Evolutionary conservation across 1,139 yeast species (phyloP), one percentile per base, ranked within the genome.

Genomic region (Nakaseomyces delphensis): DNA sequence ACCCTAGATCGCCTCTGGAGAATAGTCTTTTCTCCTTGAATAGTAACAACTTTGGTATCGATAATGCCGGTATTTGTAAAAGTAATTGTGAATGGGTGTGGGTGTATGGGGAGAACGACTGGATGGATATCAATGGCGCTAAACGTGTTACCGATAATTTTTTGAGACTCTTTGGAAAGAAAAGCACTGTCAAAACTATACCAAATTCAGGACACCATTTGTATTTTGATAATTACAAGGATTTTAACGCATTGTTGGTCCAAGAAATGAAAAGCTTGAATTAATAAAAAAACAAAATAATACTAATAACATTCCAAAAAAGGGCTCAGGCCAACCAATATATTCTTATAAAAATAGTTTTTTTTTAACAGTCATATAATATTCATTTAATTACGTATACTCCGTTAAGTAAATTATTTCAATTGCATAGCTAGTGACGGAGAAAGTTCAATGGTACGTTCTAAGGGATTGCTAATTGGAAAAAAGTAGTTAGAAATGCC

Each of bases 61-160:
- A 40, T 3, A 39, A 30, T 1, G 25, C 32, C 13, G 45, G 47
- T 11, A 41, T 47, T n/a, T 29, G 41, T n/a, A 42, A 44, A 6
- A 61, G 76, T 13, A 59, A 65, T 7, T 76, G 80, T 53, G 72
- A 77, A 42, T 65, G 79, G 46, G 51, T 70, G 3, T 83, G 91
- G 91, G 64, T 78, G 54, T 83, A 82, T 51, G 93, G 93, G 1
- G 74, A 73, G 45, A 75, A 76, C 40, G 91, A 83, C 59, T 82
- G 91, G 91, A 83, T 83, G 85, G 83, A 80, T 55, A 57, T 60
- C 21, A 53, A 62, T 19, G 86, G 85, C 2, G 86, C 84, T 0
- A 52, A 46, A 13, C 40, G 52, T 8, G 55, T 56, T 15, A 49
- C 57, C 2, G 40, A 49, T 4, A 43, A 48, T 23, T 43, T 67